A percentile compares a stretch with the other conserved stretches of the same genome.
phyloP scores from a whole-genome alignment of 495 filamentous ascomycete genomes.

The Entonaema liquescens region DNA sequence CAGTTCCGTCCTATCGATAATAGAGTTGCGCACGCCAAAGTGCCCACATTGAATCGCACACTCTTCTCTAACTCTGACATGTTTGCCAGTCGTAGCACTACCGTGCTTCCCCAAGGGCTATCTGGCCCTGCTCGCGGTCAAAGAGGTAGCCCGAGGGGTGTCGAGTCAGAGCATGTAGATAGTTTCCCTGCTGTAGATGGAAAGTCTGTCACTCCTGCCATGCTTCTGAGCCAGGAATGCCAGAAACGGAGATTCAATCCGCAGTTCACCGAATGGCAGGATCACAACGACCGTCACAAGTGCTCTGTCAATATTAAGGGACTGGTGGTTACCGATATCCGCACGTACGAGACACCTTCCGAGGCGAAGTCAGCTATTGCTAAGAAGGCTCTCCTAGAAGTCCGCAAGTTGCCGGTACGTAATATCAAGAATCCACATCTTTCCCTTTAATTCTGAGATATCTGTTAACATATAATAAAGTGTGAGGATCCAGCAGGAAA shows the following conservation, averaged over 20 bases:
- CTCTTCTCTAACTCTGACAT: background rate
- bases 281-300: background rate
- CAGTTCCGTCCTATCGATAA: background rate
- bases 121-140: background rate
- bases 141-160: background rate
- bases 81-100: background rate
- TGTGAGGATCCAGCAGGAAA: background rate
- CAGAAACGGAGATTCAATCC: conserved; percentile 49
- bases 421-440: background rate
- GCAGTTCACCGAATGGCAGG: conserved; percentile 7
- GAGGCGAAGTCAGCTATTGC: conserved; percentile 18
- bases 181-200: background rate
- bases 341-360: background rate
- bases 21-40: background rate
- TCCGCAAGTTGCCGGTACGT: conserved; percentile 4
- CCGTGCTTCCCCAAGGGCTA: background rate
- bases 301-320: conserved; percentile 31
- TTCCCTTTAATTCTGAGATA: background rate
- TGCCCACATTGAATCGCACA: background rate
- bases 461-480: background rate
- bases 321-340: background rate
- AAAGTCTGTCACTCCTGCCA: background rate
- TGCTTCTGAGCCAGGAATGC: conserved; percentile 31
- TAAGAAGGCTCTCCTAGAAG: conserved; percentile 20
- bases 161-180: background rate